These are phyloP conservation scores for Vitis vinifera DNA, from an alignment of 164 flowering plant genomes.

Conservation along the genomic window DNA sequence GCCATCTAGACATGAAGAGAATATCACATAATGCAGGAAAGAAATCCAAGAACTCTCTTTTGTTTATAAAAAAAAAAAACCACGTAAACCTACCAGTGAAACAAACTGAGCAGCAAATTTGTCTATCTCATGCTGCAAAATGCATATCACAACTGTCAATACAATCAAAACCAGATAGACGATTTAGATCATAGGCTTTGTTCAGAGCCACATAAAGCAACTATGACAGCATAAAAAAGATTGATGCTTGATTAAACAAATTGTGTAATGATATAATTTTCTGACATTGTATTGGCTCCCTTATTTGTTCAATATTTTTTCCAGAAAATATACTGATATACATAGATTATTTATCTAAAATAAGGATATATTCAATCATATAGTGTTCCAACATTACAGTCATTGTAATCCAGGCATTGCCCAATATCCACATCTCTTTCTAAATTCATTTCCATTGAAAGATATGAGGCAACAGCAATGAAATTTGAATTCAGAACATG, in stretches of 20 bases:
- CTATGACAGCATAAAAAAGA: neutral
- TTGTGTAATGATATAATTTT: neutral
- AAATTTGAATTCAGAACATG: too few relatives aligned
- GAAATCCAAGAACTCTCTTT: neutral
- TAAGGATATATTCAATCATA: too few relatives aligned
- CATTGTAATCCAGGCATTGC: too few relatives aligned
- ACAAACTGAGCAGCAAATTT: slow-evolving; percentile 22
- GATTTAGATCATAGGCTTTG: neutral
- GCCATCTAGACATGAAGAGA: slow-evolving; percentile 19
- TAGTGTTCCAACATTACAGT: too few relatives aligned
- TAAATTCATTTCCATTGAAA: too few relatives aligned
- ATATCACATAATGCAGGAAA: neutral
- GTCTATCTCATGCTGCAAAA: slow-evolving; percentile 24
- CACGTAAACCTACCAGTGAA: slow-evolving; percentile 19
- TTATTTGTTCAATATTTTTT: too few relatives aligned
- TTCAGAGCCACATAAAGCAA: neutral
- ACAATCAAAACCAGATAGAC: neutral
- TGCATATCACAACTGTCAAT: slow-evolving; percentile 6
- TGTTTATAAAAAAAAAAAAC: neutral
- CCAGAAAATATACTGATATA: too few relatives aligned
- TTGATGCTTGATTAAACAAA: neutral
- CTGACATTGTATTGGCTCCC: too few relatives aligned
- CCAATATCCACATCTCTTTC: too few relatives aligned
- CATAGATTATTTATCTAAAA: too few relatives aligned
- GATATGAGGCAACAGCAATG: too few relatives aligned